Base-by-base conservation (phyloP, 306 rosid species). In the Potentilla sterilis region DNA sequence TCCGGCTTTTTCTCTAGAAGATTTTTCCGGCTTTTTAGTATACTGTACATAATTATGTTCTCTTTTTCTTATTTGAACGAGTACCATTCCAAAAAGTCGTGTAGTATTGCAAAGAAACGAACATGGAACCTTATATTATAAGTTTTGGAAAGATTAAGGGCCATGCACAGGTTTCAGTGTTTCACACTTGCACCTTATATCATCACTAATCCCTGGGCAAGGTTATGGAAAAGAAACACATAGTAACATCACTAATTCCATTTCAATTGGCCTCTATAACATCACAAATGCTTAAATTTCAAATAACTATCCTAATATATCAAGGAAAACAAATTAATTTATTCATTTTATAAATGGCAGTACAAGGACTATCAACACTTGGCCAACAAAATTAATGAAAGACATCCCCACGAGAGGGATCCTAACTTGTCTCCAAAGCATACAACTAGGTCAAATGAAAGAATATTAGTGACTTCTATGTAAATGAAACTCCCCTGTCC, bases 401-500 rank as follows among this genome's bases (percentile, higher is more conserved):
- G 58, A 61, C 72, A 64, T 4, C 13, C 10, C 41, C 1, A 35
- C 19, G 8, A 63, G 7, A 64, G 40, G 6, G 18, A 66, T 46
- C 28, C 38, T 75, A 40, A 49, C 51, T 65, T 9, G 24, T 9
- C 11, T 40, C 49, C 9, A 12, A 34, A 21, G 22, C 48, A 48
- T 75, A 42, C 52, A 38, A 21, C 24, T 42, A 76, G 9, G 5
- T 66, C 42, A 52, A 11, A 12, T 46, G 67, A n/a, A 69, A 61
- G 55, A 75, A 62, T 72, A 32, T 24, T 35, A 62, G 40, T 19
- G 51, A 43, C 52, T 18, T 86, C 82, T 83, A 81, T 65, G 80
- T 82, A 74, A 86, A 82, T 70, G 90, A 88, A 86, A 81, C 75
- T 80, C 91, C 83, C 64, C 83, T 87, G 16, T 87, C 87, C 68